Conservation (phyloP, 2,329 filamentous ascomycete genomes). For the Waltergamsia citrina region DNA sequence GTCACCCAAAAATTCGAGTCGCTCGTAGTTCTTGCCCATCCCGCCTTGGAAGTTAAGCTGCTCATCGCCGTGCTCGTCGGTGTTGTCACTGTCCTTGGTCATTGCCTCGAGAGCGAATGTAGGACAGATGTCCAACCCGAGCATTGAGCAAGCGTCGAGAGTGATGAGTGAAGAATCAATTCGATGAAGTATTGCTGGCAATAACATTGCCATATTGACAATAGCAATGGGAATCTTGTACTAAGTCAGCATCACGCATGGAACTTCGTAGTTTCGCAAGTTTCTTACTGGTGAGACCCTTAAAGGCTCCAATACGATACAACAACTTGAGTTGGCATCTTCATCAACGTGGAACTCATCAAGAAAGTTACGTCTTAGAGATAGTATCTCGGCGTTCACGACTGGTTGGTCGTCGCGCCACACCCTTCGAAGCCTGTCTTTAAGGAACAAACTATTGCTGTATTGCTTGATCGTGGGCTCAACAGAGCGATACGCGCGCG, state of each 20-base stretch:
- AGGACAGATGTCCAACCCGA: conserved; percentile 56
- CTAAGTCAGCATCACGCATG: no score
- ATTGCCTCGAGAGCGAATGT: conserved; percentile 76
- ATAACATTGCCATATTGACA: conserved; percentile 63
- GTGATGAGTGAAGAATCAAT: conserved; percentile 76
- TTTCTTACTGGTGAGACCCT: conserved; percentile 62
- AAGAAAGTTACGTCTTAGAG: conserved; percentile 74
- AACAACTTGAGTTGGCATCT: conserved; percentile 39
- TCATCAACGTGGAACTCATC: conserved; percentile 53
- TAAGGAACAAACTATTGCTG: conserved; percentile 65
- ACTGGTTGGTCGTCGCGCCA: conserved; percentile 72
- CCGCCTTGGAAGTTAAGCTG: conserved; percentile 69
- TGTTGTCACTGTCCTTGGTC: conserved; percentile 86
- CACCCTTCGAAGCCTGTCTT: conserved; percentile 34
- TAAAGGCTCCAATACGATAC: conserved; percentile 68
- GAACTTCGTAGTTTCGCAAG: conserved; percentile 5
- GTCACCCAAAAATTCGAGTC: conserved; percentile 82
- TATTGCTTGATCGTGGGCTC: conserved; percentile 69
- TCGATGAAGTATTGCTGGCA: conserved; percentile 78
- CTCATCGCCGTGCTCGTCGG: conserved; percentile 58
- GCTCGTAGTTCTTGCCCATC: conserved; percentile 88
- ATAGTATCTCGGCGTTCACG: conserved; percentile 61
- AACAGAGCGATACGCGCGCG: conserved; percentile 28
- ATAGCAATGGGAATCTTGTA: conserved; percentile 56
- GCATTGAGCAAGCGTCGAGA: conserved; percentile 58